Conservation (phyloP, 352 stramenopile species). For the Thalassiosira mediterranea region DNA sequence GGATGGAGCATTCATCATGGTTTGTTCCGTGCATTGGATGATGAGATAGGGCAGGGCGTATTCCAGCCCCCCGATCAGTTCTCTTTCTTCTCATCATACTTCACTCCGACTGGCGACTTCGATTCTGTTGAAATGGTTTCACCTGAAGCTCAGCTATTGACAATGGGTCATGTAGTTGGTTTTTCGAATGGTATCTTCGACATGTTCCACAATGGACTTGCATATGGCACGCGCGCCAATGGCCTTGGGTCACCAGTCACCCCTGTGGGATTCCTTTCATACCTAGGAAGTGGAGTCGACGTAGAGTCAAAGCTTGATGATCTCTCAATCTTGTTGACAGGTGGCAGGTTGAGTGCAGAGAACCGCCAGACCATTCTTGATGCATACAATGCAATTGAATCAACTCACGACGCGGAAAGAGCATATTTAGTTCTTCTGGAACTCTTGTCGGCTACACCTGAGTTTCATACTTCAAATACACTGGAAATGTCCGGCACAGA, state of each 20-base stretch:
- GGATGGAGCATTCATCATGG: slow-evolving; percentile 7
- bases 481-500: neutral
- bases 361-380: slow-evolving; percentile 46
- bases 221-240: slow-evolving; percentile 50
- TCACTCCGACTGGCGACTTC: slow-evolving; percentile 44
- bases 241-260: slow-evolving; percentile 1
- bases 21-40: slow-evolving; percentile 21
- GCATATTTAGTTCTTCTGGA: slow-evolving; percentile 51
- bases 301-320: slow-evolving; percentile 70
- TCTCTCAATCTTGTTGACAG: slow-evolving; percentile 69
- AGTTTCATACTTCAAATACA: slow-evolving; percentile 67
- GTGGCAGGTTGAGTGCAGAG: slow-evolving; percentile 56
- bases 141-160: slow-evolving; percentile 44
- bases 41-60: slow-evolving; percentile 69
- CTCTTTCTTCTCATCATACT: slow-evolving; percentile 53
- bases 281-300: no score
- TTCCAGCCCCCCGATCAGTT: slow-evolving; percentile 59
- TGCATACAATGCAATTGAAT: slow-evolving; percentile 28
- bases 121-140: slow-evolving; percentile 41
- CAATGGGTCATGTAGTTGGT: slow-evolving; percentile 49
- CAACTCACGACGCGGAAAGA: slow-evolving; percentile 31
- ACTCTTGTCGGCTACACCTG: slow-evolving; percentile 58
- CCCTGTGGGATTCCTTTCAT: slow-evolving; percentile 27
- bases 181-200: slow-evolving; percentile 9
- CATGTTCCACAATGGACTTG: slow-evolving; percentile 50